Conservation (phyloP, 2,329 filamentous ascomycete species). For the Sporothrix phasma region DNA sequence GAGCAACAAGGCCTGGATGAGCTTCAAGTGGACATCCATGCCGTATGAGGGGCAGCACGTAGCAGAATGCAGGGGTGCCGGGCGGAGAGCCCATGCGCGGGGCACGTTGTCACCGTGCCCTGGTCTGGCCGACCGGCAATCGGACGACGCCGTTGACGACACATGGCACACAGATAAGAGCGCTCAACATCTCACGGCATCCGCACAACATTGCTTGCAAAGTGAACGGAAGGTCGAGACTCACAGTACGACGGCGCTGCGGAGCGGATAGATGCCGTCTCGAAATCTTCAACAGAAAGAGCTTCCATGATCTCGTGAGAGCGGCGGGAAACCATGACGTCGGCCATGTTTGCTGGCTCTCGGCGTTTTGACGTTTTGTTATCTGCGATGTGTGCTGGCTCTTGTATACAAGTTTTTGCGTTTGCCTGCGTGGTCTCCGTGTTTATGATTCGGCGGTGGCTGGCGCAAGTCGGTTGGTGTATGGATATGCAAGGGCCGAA, state of each 20-base stretch:
- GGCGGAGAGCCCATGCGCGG: not conserved
- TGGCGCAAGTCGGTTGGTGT: not conserved
- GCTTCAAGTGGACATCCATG: not conserved
- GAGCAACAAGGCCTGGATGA: not conserved
- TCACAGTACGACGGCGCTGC: conserved; percentile 58
- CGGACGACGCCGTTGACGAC: conserved; percentile 6
- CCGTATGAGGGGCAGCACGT: not conserved
- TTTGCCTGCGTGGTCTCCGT: not conserved
- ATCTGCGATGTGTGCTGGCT: not conserved
- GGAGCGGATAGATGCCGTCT: conserved; percentile 57
- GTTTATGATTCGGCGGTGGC: not conserved
- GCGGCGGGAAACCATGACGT: conserved; percentile 7
- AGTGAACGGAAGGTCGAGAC: conserved; percentile 22
- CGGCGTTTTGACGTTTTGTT: not conserved
- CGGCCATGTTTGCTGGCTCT: conserved; percentile 5
- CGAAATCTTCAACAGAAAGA: conserved; percentile 46
- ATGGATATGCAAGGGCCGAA: not conserved
- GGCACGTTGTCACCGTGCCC: not conserved
- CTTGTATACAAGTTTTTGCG: not conserved
- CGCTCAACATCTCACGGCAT: not conserved
- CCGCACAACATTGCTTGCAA: no score
- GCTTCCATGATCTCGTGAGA: conserved; percentile 16
- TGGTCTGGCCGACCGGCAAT: not conserved
- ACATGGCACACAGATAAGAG: not conserved
- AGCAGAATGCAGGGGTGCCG: not conserved